These are phyloP conservation scores for Musa itinerans DNA, from an alignment of 176 grass and related monocot genomes.

Conservation along the genomic window DNA sequence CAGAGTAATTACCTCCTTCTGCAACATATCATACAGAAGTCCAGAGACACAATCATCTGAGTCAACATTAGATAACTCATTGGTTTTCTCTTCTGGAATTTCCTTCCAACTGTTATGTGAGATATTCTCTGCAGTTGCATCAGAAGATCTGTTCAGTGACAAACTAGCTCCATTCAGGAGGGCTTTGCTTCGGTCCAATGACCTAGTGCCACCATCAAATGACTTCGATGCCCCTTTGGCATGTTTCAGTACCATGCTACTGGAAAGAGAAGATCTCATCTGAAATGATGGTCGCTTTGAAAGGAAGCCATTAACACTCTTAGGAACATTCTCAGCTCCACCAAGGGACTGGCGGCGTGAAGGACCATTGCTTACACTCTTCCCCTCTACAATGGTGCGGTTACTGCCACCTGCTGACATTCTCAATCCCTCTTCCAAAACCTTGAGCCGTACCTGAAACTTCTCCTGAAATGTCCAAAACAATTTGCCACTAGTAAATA, in stretches of 20 bases:
- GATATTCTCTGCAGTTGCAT: slow-evolving; percentile 52
- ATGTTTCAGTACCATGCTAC: slow-evolving; percentile 76
- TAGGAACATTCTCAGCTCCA: slow-evolving; percentile 72
- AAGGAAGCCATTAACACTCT: slow-evolving; percentile 67
- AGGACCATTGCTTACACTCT: slow-evolving; percentile 65
- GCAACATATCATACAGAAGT: slow-evolving; percentile 91
- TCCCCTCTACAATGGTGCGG: slow-evolving; percentile 55
- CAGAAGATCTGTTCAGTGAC: slow-evolving; percentile 79
- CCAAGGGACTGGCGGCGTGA: slow-evolving; percentile 81
- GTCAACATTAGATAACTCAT: slow-evolving; percentile 41
- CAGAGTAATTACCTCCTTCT: slow-evolving; percentile 84
- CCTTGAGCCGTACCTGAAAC: slow-evolving; percentile 84
- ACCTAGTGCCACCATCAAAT: slow-evolving; percentile 96
- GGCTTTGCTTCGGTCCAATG: slow-evolving; percentile 64
- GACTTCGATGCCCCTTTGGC: slow-evolving; percentile 97
- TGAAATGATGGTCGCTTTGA: slow-evolving; percentile 88
- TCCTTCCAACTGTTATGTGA: slow-evolving; percentile 56
- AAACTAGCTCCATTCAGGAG: slow-evolving; percentile 45
- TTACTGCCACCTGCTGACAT: slow-evolving; percentile 52
- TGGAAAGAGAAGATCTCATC: slow-evolving; percentile 83
- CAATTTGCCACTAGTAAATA: not conserved
- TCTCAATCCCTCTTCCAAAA: slow-evolving; percentile 93
- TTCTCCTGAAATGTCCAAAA: slow-evolving; percentile 58
- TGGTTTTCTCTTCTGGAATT: slow-evolving; percentile 43
- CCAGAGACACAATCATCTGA: slow-evolving; percentile 68